Conservation (phyloP, 2,329 filamentous ascomycete genomes). For the Pseudonectria foliicola region DNA sequence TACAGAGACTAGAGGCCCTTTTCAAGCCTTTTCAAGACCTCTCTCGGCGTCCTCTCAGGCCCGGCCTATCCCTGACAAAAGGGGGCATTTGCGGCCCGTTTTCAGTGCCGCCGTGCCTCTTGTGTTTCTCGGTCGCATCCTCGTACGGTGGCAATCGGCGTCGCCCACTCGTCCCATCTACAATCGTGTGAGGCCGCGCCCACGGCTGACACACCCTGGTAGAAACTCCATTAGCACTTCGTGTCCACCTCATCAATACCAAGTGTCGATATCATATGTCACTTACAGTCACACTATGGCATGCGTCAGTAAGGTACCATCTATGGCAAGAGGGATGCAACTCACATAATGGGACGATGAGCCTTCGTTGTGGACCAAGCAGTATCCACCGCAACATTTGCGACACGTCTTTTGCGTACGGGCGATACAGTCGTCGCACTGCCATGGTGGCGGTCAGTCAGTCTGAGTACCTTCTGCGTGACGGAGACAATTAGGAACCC, state of each 20-base stretch:
- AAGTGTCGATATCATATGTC: not conserved
- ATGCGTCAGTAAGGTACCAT: conserved; percentile 22
- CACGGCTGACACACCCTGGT: conserved; percentile 28
- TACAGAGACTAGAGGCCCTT: no score
- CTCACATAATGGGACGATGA: conserved; percentile 57
- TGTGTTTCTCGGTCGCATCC: no score
- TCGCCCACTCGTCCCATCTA: conserved; percentile 3
- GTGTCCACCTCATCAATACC: not conserved
- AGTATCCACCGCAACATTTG: conserved; percentile 73
- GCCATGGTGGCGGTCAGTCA: conserved; percentile 3
- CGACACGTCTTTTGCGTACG: conserved; percentile 64
- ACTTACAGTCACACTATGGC: conserved; percentile 41
- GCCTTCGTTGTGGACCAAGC: conserved; percentile 74
- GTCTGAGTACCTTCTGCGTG: not conserved
- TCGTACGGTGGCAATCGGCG: no score
- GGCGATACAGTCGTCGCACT: conserved; percentile 72
- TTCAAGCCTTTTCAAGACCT: no score
- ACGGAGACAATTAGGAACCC: not conserved
- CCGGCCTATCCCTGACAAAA: no score
- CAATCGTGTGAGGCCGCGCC: conserved; percentile 26
- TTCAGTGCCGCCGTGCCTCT: no score
- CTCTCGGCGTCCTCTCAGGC: no score
- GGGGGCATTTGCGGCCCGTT: no score
- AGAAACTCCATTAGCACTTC: conserved; percentile 7
- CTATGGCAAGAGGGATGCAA: conserved; percentile 5